Evolutionary conservation across 805 yeast species (phyloP).

Genomic region (Danielia reshetovae): DNA sequence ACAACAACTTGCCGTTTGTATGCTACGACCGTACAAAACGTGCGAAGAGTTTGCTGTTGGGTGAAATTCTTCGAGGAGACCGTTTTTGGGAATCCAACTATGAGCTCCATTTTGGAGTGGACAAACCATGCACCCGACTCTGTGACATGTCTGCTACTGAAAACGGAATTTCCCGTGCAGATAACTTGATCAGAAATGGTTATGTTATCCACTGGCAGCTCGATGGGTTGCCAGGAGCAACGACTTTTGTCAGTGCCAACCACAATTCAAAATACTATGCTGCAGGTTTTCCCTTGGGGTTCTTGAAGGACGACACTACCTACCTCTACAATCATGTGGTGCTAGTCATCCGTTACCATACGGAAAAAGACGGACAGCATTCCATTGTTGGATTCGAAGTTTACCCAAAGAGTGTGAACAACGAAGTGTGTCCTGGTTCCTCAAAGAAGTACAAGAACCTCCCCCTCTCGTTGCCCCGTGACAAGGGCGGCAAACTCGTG

Average conservation of each 20-base stretch:
- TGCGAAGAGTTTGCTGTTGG: constrained; percentile 63
- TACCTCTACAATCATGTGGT: constrained; percentile 77
- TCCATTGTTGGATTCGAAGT: constrained; percentile 87
- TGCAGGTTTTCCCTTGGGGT: constrained; percentile 85
- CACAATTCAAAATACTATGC: constrained; percentile 68
- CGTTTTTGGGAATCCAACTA: constrained; percentile 74
- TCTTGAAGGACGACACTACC: constrained; percentile 49
- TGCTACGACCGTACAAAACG: constrained; percentile 56
- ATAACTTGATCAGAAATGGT: constrained; percentile 57
- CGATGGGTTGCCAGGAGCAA: constrained; percentile 85
- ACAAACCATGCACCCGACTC: constrained; percentile 58
- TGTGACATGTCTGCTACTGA: constrained; percentile 64
- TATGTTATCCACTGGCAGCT: constrained; percentile 81
- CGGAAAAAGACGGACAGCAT: constrained; percentile 35
- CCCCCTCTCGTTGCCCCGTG: constrained; percentile 41
- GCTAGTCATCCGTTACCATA: constrained; percentile 72
- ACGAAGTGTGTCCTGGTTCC: constrained; percentile 70
- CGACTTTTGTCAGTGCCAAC: constrained; percentile 63
- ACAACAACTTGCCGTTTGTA: constrained; percentile 73
- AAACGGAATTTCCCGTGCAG: constrained; percentile 51
- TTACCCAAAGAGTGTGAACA: constrained; percentile 75
- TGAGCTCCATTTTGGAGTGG: constrained; percentile 58
- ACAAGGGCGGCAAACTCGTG: constrained; percentile 17
- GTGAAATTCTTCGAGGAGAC: constrained; percentile 79
- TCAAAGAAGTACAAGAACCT: constrained; percentile 55